Percentiles rank a stretch among this genome's conserved stretches.
Conservation (phyloP, 2,329 filamentous ascomycete genomes). For the Alternaria novae-zelandiae region DNA sequence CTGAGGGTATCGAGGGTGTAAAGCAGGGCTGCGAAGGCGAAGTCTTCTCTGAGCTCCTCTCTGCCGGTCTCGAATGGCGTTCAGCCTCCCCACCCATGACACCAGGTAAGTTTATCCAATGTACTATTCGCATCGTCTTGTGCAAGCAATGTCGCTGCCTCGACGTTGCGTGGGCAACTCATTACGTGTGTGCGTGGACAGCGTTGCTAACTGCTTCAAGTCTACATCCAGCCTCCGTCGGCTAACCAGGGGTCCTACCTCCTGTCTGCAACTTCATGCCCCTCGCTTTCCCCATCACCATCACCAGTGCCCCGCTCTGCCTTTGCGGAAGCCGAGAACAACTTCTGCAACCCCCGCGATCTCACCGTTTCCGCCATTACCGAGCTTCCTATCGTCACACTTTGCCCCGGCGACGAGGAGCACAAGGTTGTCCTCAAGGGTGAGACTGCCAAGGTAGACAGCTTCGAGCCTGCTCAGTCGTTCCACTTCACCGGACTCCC, state of each 20-base stretch:
- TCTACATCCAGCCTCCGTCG: constrained; percentile 72
- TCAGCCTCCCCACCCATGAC: constrained; percentile 85
- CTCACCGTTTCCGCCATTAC: constrained; percentile 72
- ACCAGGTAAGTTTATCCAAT: constrained; percentile 70
- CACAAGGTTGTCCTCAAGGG: constrained; percentile 59
- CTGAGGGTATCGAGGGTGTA: constrained; percentile 48
- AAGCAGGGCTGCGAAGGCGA: constrained; percentile 71
- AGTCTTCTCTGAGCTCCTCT: constrained; percentile 73
- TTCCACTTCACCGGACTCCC: constrained; percentile 65
- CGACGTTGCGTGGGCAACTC: not conserved
- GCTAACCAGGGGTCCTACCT: constrained; percentile 72
- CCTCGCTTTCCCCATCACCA: constrained; percentile 86
- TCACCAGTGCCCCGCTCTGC: constrained; percentile 76
- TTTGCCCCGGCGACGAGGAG: constrained; percentile 69
- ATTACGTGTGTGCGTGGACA: not conserved
- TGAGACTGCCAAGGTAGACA: constrained; percentile 47
- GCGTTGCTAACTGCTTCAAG: constrained; percentile 50
- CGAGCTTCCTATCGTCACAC: constrained; percentile 69
- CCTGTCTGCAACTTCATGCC: constrained; percentile 74
- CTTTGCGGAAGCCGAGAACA: constrained; percentile 73
- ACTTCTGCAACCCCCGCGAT: constrained; percentile 91
- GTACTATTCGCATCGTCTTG: not conserved
- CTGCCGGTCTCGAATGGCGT: constrained; percentile 76
- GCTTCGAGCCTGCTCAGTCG: constrained; percentile 42
- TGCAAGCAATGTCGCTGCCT: not conserved